Conservation (phyloP, 75 land plant species). For the Cunninghamia lanceolata region DNA sequence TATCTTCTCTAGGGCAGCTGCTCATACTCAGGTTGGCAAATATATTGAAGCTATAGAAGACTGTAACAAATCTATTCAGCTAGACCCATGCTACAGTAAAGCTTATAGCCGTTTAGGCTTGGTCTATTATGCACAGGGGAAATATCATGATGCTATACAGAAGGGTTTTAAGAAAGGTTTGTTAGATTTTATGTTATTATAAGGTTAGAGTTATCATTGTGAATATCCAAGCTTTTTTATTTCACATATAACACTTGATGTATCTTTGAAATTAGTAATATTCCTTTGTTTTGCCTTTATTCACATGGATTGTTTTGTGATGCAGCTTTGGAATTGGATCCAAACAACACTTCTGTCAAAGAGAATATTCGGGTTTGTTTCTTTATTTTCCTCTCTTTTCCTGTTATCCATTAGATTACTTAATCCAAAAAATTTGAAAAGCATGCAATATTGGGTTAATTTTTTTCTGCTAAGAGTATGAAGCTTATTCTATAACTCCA, state of each 20-base stretch:
- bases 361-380: conserved; percentile 65
- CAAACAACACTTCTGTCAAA: conserved; percentile 46
- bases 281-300: background rate
- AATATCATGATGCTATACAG: conserved; percentile 64
- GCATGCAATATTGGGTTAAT: background rate
- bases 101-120: conserved; percentile 86
- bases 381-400: background rate
- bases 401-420: background rate
- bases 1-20: conserved; percentile 74
- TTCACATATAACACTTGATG: background rate
- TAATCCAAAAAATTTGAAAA: background rate
- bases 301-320: conserved; percentile 1
- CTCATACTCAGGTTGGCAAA: conserved; percentile 64
- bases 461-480: background rate
- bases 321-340: conserved; percentile 78
- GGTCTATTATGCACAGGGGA: conserved; percentile 80
- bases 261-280: background rate
- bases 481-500: conserved; percentile 3
- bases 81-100: conserved; percentile 79
- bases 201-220: background rate
- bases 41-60: conserved; percentile 71
- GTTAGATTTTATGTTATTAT: background rate
- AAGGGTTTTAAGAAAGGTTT: conserved; percentile 78
- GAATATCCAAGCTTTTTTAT: background rate
- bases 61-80: conserved; percentile 63